Percentiles rank a stretch among this genome's conserved stretches.
These are phyloP conservation scores for Selaginella tamariscina DNA, from an alignment of 75 land plant species.

Conservation along the genomic window DNA sequence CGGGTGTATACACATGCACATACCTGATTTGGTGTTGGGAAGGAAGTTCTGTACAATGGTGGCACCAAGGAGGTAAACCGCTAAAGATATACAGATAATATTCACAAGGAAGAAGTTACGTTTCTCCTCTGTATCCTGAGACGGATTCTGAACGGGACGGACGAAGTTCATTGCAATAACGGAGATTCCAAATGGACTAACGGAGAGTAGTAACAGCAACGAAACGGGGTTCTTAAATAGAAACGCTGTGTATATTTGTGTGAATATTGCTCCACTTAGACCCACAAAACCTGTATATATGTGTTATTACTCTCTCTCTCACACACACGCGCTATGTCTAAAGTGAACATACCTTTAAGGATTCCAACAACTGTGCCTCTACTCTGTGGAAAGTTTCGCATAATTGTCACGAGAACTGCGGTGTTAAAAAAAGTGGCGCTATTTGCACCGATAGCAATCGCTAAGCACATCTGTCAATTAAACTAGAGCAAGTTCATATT, in stretches of 20 bases:
- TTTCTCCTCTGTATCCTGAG: not conserved
- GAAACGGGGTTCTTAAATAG: constrained; percentile 13
- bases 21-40: not conserved
- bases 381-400: constrained; percentile 41
- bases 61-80: not conserved
- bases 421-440: constrained; percentile 42
- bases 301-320: too few relatives aligned
- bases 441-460: constrained; percentile 25
- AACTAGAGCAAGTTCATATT: not conserved
- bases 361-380: constrained; percentile 36
- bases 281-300: constrained; percentile 33
- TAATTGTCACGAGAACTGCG: constrained; percentile 30
- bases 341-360: too few relatives aligned
- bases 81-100: not conserved
- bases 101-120: not conserved
- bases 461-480: constrained; percentile 25
- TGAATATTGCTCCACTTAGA: constrained; percentile 33
- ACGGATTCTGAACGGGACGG: constrained; percentile 14
- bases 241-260: constrained; percentile 23
- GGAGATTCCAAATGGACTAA: constrained; percentile 24
- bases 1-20: too few relatives aligned
- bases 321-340: too few relatives aligned
- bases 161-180: constrained; percentile 25
- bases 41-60: not conserved
- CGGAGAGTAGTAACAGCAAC: constrained; percentile 22